A percentile compares a stretch with the other conserved stretches of the same genome.
Conservation (phyloP, 352 stramenopile species). For the Blastocystis sp. region DNA sequence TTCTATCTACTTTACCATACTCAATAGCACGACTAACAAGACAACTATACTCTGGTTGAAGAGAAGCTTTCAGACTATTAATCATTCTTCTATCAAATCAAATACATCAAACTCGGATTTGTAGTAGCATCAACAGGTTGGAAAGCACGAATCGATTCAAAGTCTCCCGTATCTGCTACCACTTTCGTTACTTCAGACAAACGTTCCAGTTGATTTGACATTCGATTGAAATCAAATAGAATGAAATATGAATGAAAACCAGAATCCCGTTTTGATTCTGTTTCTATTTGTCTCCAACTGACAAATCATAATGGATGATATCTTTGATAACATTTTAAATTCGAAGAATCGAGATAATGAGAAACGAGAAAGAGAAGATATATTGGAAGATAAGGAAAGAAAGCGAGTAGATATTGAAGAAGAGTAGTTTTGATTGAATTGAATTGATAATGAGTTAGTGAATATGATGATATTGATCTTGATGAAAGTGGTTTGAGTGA, state of each 20-base stretch:
- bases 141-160: conserved; percentile 68
- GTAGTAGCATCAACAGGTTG: conserved; percentile 78
- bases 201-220: conserved; percentile 77
- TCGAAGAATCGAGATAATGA: neutral
- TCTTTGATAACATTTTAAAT: conserved; percentile 60
- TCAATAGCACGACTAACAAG: conserved; percentile 88
- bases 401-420: conserved; percentile 4
- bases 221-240: conserved; percentile 65
- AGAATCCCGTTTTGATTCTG: neutral
- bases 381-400: neutral
- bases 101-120: conserved; percentile 96
- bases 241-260: conserved; percentile 34
- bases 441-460: conserved; percentile 71
- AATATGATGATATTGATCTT: conserved; percentile 28
- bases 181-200: conserved; percentile 91
- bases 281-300: neutral
- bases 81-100: neutral
- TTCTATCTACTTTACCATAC: conserved; percentile 77
- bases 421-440: neutral
- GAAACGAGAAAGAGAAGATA: neutral
- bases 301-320: neutral
- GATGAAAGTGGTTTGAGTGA: neutral
- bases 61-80: conserved; percentile 77
- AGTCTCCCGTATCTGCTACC: conserved; percentile 93
- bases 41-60: conserved; percentile 85